Percentiles rank a stretch among this genome's conserved stretches.
These are phyloP conservation scores for Cyclotella cryptica DNA, from an alignment of 108 stramenopile genomes.

Conservation along the genomic window DNA sequence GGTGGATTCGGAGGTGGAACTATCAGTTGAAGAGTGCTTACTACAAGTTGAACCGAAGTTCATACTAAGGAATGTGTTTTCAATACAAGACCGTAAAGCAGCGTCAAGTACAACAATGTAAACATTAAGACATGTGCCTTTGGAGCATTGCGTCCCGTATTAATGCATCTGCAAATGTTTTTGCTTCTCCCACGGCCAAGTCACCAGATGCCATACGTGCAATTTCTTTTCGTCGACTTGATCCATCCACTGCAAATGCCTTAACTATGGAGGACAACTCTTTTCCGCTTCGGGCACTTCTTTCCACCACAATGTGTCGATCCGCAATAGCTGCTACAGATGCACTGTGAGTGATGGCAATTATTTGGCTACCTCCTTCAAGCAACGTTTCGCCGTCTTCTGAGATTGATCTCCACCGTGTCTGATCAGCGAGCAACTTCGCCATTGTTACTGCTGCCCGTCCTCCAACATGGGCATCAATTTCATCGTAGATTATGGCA, in stretches of 20 bases:
- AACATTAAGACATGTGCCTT: slow-evolving; percentile 9
- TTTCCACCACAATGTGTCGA: slow-evolving; percentile 75
- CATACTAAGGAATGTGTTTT: slow-evolving; percentile 4
- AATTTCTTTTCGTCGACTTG: slow-evolving; percentile 68
- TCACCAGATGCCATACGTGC: slow-evolving; percentile 86
- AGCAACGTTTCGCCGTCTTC: neutral
- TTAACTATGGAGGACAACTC: slow-evolving; percentile 30
- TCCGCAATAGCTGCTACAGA: slow-evolving; percentile 82
- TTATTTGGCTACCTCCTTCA: slow-evolving; percentile 59
- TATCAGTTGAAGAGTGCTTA: slow-evolving; percentile 22
- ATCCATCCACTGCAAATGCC: slow-evolving; percentile 55
- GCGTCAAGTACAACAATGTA: neutral
- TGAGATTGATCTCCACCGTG: slow-evolving; percentile 25
- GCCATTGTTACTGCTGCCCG: slow-evolving; percentile 81
- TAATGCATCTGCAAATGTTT: slow-evolving; percentile 80
- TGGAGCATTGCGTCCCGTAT: slow-evolving; percentile 65
- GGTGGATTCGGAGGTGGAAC: slow-evolving; percentile 30
- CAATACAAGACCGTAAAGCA: neutral
- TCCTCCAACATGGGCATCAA: slow-evolving; percentile 89
- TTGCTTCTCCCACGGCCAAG: slow-evolving; percentile 73
- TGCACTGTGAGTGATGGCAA: slow-evolving; percentile 84
- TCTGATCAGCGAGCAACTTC: slow-evolving; percentile 75
- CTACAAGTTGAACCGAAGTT: neutral
- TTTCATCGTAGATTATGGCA: slow-evolving; percentile 85
- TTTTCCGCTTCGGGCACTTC: slow-evolving; percentile 12